Percentiles rank a stretch among this genome's conserved stretches.
phyloP scores from a whole-genome alignment of 2,329 filamentous ascomycete genomes.

The Beauveria varroae region DNA sequence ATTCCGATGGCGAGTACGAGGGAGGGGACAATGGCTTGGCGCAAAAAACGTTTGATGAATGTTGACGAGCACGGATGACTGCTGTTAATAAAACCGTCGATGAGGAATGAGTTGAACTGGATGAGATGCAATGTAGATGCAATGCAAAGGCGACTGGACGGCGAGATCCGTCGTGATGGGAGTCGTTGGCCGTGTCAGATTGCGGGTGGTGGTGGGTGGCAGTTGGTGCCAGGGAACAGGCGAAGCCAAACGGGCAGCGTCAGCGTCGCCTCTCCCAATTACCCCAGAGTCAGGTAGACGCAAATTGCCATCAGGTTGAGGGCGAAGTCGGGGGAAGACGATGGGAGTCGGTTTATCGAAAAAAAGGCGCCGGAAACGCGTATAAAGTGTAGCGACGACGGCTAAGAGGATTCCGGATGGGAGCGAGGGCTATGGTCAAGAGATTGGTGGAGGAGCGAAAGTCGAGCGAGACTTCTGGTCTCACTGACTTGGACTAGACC shows the following conservation, averaged over 20 bases:
- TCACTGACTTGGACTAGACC: background rate
- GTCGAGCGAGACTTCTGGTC: slow-evolving; percentile 7
- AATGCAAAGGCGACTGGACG: background rate
- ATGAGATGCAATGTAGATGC: background rate
- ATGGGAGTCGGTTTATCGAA: background rate
- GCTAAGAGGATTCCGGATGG: background rate
- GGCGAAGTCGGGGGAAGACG: background rate
- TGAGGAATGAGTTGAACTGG: background rate
- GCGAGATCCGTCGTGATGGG: background rate
- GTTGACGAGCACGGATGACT: background rate
- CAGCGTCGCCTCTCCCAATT: slow-evolving; percentile 12
- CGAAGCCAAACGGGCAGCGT: slow-evolving; percentile 10
- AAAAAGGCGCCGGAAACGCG: background rate
- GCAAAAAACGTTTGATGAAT: background rate
- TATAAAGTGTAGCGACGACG: background rate
- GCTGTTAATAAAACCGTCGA: background rate
- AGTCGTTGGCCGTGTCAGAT: background rate
- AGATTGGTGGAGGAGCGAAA: slow-evolving; percentile 3
- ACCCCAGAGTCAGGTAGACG: slow-evolving; percentile 2
- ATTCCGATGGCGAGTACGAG: background rate
- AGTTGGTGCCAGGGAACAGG: slow-evolving; percentile 3
- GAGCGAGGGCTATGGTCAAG: background rate
- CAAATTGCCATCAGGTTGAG: slow-evolving; percentile 9
- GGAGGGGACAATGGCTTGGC: background rate
- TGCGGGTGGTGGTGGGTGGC: background rate